A percentile compares a stretch with the other conserved stretches of the same genome.
These are phyloP conservation scores for Mycena olivaceomarginata DNA, from an alignment of 768 basidiomycete species.

Conservation along the genomic window DNA sequence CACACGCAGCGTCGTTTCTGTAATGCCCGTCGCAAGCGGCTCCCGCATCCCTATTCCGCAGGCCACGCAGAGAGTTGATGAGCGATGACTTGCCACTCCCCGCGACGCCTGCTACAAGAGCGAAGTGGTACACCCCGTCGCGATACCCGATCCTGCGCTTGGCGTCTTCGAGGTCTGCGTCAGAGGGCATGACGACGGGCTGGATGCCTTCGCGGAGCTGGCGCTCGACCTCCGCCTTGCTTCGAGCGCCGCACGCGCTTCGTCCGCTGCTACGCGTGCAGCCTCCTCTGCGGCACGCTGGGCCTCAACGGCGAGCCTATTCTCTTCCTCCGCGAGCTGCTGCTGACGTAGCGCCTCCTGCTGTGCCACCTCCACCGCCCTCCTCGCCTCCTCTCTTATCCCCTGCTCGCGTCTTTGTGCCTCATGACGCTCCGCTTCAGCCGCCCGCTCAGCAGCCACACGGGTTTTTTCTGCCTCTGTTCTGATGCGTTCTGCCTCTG, in stretches of 20 bases:
- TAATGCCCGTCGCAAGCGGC: slow-evolving; percentile 53
- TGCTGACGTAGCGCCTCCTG: slow-evolving; percentile 54
- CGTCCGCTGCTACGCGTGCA: slow-evolving; percentile 9
- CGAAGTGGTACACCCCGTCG: slow-evolving; percentile 42
- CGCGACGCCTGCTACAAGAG: slow-evolving; percentile 17
- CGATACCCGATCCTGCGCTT: slow-evolving; percentile 38
- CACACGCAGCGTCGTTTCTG: slow-evolving; percentile 49
- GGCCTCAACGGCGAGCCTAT: slow-evolving; percentile 20
- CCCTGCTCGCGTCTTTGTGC: neutral
- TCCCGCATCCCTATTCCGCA: slow-evolving; percentile 44
- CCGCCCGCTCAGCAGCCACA: neutral
- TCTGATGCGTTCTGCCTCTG: slow-evolving; percentile 18
- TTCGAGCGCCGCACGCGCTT: slow-evolving; percentile 21
- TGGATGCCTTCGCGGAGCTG: slow-evolving; percentile 40
- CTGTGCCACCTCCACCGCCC: slow-evolving; percentile 39
- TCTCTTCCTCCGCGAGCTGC: slow-evolving; percentile 51
- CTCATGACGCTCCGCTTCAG: neutral
- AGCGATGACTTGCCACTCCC: slow-evolving; percentile 33
- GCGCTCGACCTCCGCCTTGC: slow-evolving; percentile 18
- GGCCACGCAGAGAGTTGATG: neutral
- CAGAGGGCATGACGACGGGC: slow-evolving; percentile 51
- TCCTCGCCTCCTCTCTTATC: slow-evolving; percentile 19
- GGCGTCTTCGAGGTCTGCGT: slow-evolving; percentile 41
- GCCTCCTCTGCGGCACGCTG: slow-evolving; percentile 21
- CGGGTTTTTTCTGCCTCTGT: neutral